These are phyloP conservation scores for Scleroderma citrinum DNA, from an alignment of 768 basidiomycete genomes.

Conservation along the genomic window DNA sequence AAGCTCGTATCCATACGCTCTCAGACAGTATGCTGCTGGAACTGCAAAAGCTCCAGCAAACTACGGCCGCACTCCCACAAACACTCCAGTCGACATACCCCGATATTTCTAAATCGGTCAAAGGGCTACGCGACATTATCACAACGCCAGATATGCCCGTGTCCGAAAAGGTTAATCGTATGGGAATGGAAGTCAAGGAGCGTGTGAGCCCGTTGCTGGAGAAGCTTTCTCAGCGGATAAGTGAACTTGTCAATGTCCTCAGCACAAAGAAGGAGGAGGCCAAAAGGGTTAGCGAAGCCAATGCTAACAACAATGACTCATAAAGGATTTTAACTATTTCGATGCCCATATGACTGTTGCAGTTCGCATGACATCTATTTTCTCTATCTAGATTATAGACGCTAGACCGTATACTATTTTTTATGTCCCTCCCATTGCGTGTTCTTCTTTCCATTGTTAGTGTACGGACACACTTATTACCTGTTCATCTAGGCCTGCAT, in stretches of 20 bases:
- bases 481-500: neutral
- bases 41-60: conserved; percentile 58
- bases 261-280: conserved; percentile 26
- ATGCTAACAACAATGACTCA: conserved; percentile 2
- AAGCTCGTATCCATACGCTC: conserved; percentile 51
- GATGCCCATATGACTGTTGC: neutral
- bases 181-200: conserved; percentile 53
- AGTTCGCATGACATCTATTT: neutral
- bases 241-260: conserved; percentile 21
- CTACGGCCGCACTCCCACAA: conserved; percentile 52
- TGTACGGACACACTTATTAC: conserved; percentile 2
- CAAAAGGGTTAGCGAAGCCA: conserved; percentile 5
- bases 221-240: conserved; percentile 36
- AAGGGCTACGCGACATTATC: conserved; percentile 50
- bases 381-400: neutral
- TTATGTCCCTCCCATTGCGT: neutral
- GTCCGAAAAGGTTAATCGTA: conserved; percentile 54
- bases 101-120: conserved; percentile 46
- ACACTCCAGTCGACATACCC: conserved; percentile 55
- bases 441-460: conserved; percentile 1
- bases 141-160: conserved; percentile 49
- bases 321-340: neutral
- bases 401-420: neutral
- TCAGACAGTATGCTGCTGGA: conserved; percentile 63
- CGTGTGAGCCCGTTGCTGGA: conserved; percentile 60